Percentiles rank a stretch among this genome's conserved stretches.
Evolutionary conservation across 768 basidiomycete genomes (phyloP).

Genomic region (Xerocomellus chrysenteron): DNA sequence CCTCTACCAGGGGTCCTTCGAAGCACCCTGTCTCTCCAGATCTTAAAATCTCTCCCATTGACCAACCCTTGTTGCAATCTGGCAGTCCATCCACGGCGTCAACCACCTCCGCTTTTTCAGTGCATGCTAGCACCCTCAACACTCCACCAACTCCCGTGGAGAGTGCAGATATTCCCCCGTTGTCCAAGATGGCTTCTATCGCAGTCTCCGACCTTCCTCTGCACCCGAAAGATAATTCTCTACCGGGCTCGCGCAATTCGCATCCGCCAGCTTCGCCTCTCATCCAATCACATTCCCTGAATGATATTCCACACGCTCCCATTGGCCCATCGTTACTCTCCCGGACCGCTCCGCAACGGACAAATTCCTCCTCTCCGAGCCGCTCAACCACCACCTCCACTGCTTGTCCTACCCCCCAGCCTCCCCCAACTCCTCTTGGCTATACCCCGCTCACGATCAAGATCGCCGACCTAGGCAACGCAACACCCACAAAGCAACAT

Average conservation of each 20-base stretch:
- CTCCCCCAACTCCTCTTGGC: slow-evolving; percentile 19
- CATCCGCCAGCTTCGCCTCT: slow-evolving; percentile 22
- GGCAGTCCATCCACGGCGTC: slow-evolving; percentile 34
- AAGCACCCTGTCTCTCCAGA: slow-evolving; percentile 6
- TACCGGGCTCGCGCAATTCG: not conserved
- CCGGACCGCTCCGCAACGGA: slow-evolving; percentile 53
- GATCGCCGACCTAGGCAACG: slow-evolving; percentile 94
- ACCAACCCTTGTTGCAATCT: slow-evolving; percentile 29
- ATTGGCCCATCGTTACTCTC: slow-evolving; percentile 56
- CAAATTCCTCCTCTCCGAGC: slow-evolving; percentile 20
- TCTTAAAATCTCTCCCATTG: not conserved
- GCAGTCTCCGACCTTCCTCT: slow-evolving; percentile 10
- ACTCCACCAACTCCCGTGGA: slow-evolving; percentile 56
- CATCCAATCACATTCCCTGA: slow-evolving; percentile 22
- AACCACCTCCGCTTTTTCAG: slow-evolving; percentile 48
- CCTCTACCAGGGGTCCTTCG: slow-evolving; percentile 28
- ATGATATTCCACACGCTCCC: slow-evolving; percentile 26
- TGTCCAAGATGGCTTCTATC: slow-evolving; percentile 30
- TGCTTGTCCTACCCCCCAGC: slow-evolving; percentile 22
- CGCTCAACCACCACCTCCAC: slow-evolving; percentile 18
- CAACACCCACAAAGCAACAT: slow-evolving; percentile 86
- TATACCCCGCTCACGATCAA: slow-evolving; percentile 70
- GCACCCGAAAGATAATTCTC: not conserved
- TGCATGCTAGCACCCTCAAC: slow-evolving; percentile 40
- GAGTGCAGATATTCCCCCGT: slow-evolving; percentile 40